Conservation (phyloP, 371 early-diverging fungal species). For the Dinochytrium kinnereticum region DNA sequence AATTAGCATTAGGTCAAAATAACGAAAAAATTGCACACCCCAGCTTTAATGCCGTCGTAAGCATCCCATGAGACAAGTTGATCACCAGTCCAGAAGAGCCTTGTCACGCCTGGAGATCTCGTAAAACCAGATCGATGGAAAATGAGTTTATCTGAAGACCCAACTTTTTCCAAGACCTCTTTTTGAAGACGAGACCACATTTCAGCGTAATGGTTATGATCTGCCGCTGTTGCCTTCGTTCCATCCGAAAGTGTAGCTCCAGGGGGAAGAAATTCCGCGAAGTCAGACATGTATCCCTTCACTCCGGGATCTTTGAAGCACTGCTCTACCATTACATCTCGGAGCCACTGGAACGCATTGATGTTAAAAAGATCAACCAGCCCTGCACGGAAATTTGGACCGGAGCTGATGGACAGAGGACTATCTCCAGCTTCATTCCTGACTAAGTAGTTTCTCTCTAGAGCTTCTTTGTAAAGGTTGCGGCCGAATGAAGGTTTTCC, state of each 20-base stretch:
- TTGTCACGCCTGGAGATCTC: slow-evolving; percentile 10
- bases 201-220: slow-evolving; percentile 22
- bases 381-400: slow-evolving; percentile 23
- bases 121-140: slow-evolving; percentile 26
- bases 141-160: slow-evolving; percentile 13
- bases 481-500: slow-evolving; percentile 27
- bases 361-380: slow-evolving; percentile 23
- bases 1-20: too few species aligned
- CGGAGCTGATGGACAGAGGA: slow-evolving; percentile 20
- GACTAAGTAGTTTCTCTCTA: slow-evolving; percentile 11
- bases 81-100: slow-evolving; percentile 51
- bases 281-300: slow-evolving; percentile 24
- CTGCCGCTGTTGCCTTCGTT: slow-evolving; percentile 16
- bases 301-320: slow-evolving; percentile 9
- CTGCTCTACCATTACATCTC: slow-evolving; percentile 5
- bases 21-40: not conserved
- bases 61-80: slow-evolving; percentile 56
- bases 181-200: slow-evolving; percentile 12
- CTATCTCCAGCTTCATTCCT: not conserved
- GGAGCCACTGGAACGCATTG: slow-evolving; percentile 14
- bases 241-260: slow-evolving; percentile 14
- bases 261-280: slow-evolving; percentile 24
- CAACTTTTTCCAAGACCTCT: slow-evolving; percentile 11
- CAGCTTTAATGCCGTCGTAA: slow-evolving; percentile 15
- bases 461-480: slow-evolving; percentile 23